Base-by-base conservation (phyloP, 139 green algal species). In the Nannochloris sp. region DNA sequence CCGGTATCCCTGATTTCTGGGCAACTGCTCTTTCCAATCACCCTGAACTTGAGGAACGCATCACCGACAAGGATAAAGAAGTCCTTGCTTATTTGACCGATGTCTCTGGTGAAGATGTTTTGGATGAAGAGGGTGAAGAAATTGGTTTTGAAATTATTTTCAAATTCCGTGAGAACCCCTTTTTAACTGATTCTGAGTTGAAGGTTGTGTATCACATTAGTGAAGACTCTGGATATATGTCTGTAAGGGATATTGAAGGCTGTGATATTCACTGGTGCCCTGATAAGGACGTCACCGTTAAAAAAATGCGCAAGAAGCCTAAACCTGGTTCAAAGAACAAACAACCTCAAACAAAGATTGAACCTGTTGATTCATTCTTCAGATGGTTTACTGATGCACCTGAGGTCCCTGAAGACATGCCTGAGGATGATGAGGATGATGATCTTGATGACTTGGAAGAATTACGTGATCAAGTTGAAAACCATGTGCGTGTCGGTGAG, bases 241-340 rank as follows among this genome's bases (percentile, higher is more conserved):
- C 86, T 51, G 70, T 90, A 46, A 61, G 65, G 37, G 56, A 65
- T 24, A 54, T 78, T 2, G 51, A 78, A 46, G 68, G 71, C 48
- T 92, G 81, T 0, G 76, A 87, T 57, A 96, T 97, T 44, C 61
- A 88, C 25, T 97, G 92, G 92, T 82, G 86, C 23, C 14, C 75
- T n/a, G 90, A 90, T 65, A 95, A 96, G 74, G 85, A 96, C 72
- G 73, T 93, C 27, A 95, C 87, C 0, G 79, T 95, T 54, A 97
- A 95, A 78, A 73, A 96, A 33, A 76, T 97, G 84, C 93, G 95
- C 81, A 97, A 97, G 86, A 97, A 97, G 83, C 76, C 87, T 24
- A 94, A 95, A 80, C 88, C 89, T 69, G 86, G 86, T 70, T 68
- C 57, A 4, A 69, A 75, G 47, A 70, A 67, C 64, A 93, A 93